These are phyloP conservation scores for Pythium biforme DNA, from an alignment of 352 stramenopile species.

Conservation along the genomic window DNA sequence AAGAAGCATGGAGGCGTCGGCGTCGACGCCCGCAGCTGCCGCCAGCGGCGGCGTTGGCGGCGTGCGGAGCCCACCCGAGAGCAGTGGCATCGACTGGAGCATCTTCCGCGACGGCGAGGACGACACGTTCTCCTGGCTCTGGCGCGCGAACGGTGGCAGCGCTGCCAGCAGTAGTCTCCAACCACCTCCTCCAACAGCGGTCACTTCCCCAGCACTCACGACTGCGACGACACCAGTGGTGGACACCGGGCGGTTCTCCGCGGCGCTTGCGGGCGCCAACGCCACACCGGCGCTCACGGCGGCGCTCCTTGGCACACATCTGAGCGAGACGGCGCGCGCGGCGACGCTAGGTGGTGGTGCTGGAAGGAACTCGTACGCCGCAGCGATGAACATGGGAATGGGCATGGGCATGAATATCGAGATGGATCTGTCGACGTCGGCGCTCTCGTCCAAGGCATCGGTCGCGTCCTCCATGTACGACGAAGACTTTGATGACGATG, in stretches of 20 bases:
- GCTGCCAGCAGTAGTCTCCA: background rate
- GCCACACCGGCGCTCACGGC: conserved; percentile 11
- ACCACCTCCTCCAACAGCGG: too few species aligned
- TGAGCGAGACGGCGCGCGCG: conserved; percentile 4
- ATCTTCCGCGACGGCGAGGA: conserved; percentile 68
- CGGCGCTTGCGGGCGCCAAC: background rate
- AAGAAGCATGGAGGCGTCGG: too few species aligned
- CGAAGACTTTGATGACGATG: conserved; percentile 32
- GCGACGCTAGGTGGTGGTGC: background rate
- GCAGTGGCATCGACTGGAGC: conserved; percentile 64
- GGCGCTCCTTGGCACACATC: conserved; percentile 16
- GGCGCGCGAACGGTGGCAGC: conserved; percentile 34
- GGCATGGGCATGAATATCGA: background rate
- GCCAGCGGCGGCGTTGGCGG: background rate
- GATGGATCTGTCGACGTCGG: background rate
- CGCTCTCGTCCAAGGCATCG: conserved; percentile 14
- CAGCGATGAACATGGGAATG: background rate
- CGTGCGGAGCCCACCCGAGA: conserved; percentile 15
- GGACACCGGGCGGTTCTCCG: conserved; percentile 1
- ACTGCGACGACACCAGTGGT: too few species aligned
- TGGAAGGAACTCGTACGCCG: conserved; percentile 14
- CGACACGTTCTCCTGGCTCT: conserved; percentile 56
- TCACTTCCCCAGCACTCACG: too few species aligned
- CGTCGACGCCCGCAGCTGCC: too few species aligned
- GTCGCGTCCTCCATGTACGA: conserved; percentile 19